Conservation (phyloP, 2,329 filamentous ascomycete genomes). For the Myriosclerotinia duriaeana region DNA sequence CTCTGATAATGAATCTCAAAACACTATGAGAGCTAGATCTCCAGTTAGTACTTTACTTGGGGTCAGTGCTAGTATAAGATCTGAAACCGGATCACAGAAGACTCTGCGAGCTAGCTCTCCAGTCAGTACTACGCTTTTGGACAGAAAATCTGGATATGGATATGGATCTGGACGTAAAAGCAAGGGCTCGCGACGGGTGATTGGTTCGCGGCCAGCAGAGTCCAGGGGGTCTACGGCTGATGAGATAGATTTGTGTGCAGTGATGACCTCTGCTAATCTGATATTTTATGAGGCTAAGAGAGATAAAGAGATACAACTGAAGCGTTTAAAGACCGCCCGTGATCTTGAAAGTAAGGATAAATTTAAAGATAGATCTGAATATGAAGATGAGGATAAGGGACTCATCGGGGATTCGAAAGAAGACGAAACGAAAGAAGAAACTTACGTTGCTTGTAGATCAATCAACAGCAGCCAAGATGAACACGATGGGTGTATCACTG, state of each 20-base stretch:
- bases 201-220: neutral
- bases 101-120: conserved; percentile 15
- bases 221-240: neutral
- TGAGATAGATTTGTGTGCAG: neutral
- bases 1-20: neutral
- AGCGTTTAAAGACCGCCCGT: neutral
- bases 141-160: neutral
- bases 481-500: too few relatives aligned
- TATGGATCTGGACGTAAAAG: neutral
- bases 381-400: neutral
- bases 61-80: neutral
- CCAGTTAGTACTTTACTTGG: conserved; percentile 10
- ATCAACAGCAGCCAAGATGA: neutral
- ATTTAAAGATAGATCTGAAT: neutral
- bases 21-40: conserved; percentile 16
- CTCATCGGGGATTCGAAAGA: neutral
- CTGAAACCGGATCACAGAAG: neutral
- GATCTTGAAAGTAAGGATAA: neutral
- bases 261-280: neutral
- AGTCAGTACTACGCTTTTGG: conserved; percentile 1
- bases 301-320: neutral
- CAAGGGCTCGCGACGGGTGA: neutral
- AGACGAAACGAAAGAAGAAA: neutral
- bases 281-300: neutral
- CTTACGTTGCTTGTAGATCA: neutral